phyloP scores from a whole-genome alignment of 2,329 filamentous ascomycete genomes.

The Dryadomyces quercivorus region DNA sequence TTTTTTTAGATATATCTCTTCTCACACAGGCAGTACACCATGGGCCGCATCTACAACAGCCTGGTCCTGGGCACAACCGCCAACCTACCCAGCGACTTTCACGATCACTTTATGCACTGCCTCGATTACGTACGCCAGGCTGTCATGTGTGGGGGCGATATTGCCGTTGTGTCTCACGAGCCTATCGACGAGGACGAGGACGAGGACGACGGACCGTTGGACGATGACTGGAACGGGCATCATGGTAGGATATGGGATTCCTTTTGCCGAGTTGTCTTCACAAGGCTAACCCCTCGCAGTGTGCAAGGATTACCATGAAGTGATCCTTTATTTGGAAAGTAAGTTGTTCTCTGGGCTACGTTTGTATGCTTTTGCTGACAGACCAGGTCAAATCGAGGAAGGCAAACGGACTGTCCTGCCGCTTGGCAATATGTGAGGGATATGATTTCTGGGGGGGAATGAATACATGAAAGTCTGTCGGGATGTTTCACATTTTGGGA shows the following conservation, averaged over 20 bases:
- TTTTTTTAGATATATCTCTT: background rate
- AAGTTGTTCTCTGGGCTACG: conserved; percentile 1
- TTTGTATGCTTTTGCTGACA: background rate
- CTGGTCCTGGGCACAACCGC: conserved; percentile 9
- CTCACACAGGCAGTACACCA: conserved; percentile 18
- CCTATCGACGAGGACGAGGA: conserved; percentile 21
- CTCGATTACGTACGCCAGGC: conserved; percentile 28
- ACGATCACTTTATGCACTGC: conserved; percentile 27
- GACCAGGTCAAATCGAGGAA: conserved; percentile 13
- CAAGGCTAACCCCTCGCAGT: conserved; percentile 14
- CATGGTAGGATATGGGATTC: conserved; percentile 20
- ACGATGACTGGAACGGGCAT: conserved; percentile 28
- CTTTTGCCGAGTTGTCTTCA: background rate
- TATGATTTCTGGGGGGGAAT: background rate
- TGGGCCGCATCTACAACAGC: conserved; percentile 20
- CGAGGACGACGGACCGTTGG: conserved; percentile 20
- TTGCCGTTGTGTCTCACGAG: conserved; percentile 23
- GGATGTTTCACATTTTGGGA: too few relatives aligned
- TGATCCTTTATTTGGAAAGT: conserved; percentile 24
- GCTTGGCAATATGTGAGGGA: conserved; percentile 13
- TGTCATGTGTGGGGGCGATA: conserved; percentile 26
- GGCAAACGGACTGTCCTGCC: conserved; percentile 15
- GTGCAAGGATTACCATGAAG: conserved; percentile 25
- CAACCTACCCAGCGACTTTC: conserved; percentile 16
- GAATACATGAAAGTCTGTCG: background rate